Evolutionary conservation across 345 rosid genomes (phyloP), one percentile per base, ranked within the genome.

Genomic region (Melaleuca quinquenervia): DNA sequence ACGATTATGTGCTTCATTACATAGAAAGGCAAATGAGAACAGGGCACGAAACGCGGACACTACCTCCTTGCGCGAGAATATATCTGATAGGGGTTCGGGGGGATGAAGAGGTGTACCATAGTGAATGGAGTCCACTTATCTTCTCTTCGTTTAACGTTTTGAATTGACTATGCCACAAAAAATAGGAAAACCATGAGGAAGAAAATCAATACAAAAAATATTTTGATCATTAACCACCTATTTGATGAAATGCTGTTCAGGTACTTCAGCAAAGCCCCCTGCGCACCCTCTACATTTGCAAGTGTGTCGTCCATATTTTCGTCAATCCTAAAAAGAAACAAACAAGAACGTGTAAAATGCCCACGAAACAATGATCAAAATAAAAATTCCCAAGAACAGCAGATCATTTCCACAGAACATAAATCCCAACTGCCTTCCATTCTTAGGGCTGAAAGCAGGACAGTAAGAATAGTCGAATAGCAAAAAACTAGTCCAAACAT

Each of bases 171-270:
- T 41, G 91, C 93, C 88, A 91, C 92, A 84, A 91, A 91, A 70
- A 91, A 90, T 86, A 91, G 84, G 90, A 91, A 91, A 83, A 91
- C 85, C 91, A 91, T 91, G 83, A 91, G 91, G 87, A 91, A 91
- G 60, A 87, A 89, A 53, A 91, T 88, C 86, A 91, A 82, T 60
- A 91, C 90, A 84, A 91, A 90, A 86, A 91, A 90, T 87, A 91
- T 90, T 86, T 91, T 91, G 87, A 90, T 91, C 93, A 91, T 91
- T 27, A 91, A 83, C 92, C 91, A 91, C 87, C 90, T 84, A 82
- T 91, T 91, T 53, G 91, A 89, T 20, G 91, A 91, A 86, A 91
- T 90, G 84, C 91, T 87, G 88, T 88, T 90, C 9, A 91, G 88
- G 87, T 89, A 91, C 89, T 88, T 91, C 82, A 90, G 90, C 86